Conservation (phyloP, 2,329 filamentous ascomycete genomes). For the Cryphonectria japonica region DNA sequence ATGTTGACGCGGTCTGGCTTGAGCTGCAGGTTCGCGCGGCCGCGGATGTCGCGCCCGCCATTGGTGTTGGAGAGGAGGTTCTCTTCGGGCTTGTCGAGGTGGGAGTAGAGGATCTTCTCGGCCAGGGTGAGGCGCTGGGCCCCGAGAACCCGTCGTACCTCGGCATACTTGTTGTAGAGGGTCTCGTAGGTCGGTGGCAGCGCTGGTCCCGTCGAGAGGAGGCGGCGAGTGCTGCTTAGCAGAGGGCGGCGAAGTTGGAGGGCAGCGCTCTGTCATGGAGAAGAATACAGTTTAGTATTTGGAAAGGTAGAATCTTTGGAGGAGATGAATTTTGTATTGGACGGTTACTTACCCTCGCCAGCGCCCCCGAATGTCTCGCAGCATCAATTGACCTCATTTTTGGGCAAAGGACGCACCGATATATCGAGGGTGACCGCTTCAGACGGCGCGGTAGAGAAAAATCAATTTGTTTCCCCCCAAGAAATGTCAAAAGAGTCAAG, state of each 20-base stretch:
- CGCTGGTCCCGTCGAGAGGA: constrained; percentile 45
- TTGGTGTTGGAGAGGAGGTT: constrained; percentile 81
- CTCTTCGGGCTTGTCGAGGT: constrained; percentile 87
- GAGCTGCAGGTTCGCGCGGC: constrained; percentile 90
- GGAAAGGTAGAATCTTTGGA: background rate
- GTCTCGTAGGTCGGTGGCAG: constrained; percentile 77
- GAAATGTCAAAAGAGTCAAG: constrained; percentile 18
- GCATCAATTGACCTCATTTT: constrained; percentile 56
- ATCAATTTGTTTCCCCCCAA: constrained; percentile 14
- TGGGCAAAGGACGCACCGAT: constrained; percentile 22
- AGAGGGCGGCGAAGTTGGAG: constrained; percentile 37
- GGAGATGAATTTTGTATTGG: background rate
- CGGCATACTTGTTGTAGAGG: constrained; percentile 74
- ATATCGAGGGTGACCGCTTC: constrained; percentile 23
- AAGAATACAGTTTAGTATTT: constrained; percentile 11
- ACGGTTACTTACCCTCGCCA: constrained; percentile 46
- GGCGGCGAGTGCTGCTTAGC: constrained; percentile 35
- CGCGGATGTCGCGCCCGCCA: constrained; percentile 82
- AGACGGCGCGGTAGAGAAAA: constrained; percentile 15
- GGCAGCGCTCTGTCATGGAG: constrained; percentile 38
- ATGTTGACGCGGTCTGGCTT: constrained; percentile 98
- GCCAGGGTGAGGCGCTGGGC: constrained; percentile 76
- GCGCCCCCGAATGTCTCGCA: constrained; percentile 52
- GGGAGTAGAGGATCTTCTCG: constrained; percentile 98
- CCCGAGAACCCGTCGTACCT: constrained; percentile 76